Percentiles rank a stretch among this genome's conserved stretches.
phyloP scores from a whole-genome alignment of 371 early-diverging fungal genomes.

The Apophysomyces elegans region DNA sequence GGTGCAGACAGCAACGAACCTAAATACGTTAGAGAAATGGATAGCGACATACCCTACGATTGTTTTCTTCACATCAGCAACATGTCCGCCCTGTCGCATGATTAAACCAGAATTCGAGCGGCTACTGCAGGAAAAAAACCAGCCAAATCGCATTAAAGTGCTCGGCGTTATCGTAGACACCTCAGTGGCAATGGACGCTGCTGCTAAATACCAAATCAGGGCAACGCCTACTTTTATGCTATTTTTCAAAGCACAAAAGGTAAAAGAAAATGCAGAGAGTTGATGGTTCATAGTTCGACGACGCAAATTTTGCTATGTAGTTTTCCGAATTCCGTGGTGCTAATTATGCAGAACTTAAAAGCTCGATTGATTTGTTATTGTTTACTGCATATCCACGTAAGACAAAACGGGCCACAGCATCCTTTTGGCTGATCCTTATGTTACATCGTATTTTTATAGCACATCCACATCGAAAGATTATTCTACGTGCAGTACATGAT shows the following conservation, averaged over 20 bases:
- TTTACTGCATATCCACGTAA: conserved; percentile 75
- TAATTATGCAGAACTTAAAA: conserved; percentile 63
- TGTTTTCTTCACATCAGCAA: conserved; percentile 76
- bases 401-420: conserved; percentile 13
- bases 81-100: conserved; percentile 74
- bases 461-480: conserved; percentile 65
- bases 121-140: conserved; percentile 54
- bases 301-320: conserved; percentile 12
- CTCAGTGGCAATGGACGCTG: conserved; percentile 55
- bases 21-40: conserved; percentile 32
- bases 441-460: conserved; percentile 33
- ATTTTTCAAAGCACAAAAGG: conserved; percentile 62
- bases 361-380: conserved; percentile 62
- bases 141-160: conserved; percentile 35
- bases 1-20: conserved; percentile 41
- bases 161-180: conserved; percentile 72
- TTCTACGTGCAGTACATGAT: conserved; percentile 38
- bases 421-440: background rate
- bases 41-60: conserved; percentile 59
- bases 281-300: background rate
- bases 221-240: conserved; percentile 77
- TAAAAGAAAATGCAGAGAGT: background rate
- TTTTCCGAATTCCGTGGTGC: conserved; percentile 71
- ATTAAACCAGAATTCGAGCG: conserved; percentile 76
- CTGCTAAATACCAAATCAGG: conserved; percentile 56